A percentile compares a stretch with the other conserved stretches of the same genome.
Evolutionary conservation across 2,329 filamentous ascomycete species (phyloP).

Genomic region (Neopestalotiopsis sp.): DNA sequence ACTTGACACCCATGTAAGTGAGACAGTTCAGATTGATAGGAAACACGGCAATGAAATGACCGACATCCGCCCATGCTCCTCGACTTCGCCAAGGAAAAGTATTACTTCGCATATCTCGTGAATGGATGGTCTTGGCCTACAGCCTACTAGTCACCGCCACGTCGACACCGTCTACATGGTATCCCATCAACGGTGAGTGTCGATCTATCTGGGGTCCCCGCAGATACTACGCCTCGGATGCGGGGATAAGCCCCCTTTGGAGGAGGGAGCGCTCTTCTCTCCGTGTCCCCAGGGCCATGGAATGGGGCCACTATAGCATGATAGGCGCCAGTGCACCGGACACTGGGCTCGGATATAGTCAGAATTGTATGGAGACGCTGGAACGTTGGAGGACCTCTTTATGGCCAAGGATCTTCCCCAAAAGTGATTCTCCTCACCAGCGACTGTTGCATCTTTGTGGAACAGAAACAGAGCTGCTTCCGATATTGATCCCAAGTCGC

Average conservation of each 20-base stretch:
- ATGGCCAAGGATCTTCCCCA: not conserved
- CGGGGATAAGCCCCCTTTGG: not conserved
- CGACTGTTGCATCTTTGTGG: not conserved
- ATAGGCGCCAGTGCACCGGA: not conserved
- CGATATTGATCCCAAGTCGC: not conserved
- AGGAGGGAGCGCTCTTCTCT: constrained; percentile 6
- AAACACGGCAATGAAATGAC: not conserved
- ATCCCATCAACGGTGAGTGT: not conserved
- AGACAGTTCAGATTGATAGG: not conserved
- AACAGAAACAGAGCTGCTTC: not conserved
- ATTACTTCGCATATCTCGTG: not conserved
- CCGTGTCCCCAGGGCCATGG: not conserved
- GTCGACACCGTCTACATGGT: not conserved
- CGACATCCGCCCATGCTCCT: not conserved
- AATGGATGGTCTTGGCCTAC: not conserved
- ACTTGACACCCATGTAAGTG: too few relatives aligned
- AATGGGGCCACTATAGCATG: constrained; percentile 8
- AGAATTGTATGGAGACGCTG: not conserved
- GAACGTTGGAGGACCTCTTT: not conserved
- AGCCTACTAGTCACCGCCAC: not conserved
- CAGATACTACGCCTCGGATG: not conserved
- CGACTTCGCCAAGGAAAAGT: not conserved
- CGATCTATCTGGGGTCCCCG: constrained; percentile 2
- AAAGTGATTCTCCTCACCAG: not conserved
- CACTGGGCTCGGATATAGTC: constrained; percentile 3